Evolutionary conservation across 2,329 filamentous ascomycete species (phyloP), one percentile per base, ranked within the genome.

Genomic region (Colletotrichum karsti): DNA sequence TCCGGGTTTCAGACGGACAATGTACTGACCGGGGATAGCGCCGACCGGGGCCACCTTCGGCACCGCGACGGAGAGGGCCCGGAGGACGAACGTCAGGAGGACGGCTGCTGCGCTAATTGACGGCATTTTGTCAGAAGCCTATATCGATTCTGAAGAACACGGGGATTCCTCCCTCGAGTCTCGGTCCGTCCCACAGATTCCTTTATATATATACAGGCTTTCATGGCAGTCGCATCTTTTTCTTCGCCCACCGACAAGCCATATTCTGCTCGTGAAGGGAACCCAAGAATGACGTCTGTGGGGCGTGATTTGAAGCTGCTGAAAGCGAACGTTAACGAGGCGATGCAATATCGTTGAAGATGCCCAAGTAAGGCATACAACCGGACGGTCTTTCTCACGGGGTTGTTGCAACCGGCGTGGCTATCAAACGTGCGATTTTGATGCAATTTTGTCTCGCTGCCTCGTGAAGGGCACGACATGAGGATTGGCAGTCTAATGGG

Each of bases 1-100:
- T 15, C 76, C 78, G 30, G 71, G 58, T 61, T 28, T 63, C 24
- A 63, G 51, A 35, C 48, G 54, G 50, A 63, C 20, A 22, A 63
- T 63, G 39, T 63, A 63, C 59, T 63, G 37, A 8, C 59, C 42
- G 20, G 63, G 46, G 30, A 61, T 48, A 20, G 24, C 20, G 26
- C 26, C 42, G 57, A 60, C 54, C 9, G 33, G 46, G 50, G 18
- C 44, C 15, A 51, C 42, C 28, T 33, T 53, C n/a, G 50, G 63
- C 9, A 48, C 37, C 28, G 51, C 58, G 30, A 39, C 37, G 33
- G 59, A 42, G 7, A 46, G 28, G 28, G 59, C 26, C 12, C 22
- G 28, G 22, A 44, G 22, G 53, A 28, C 44, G 13, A 20, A 28
- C 20, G 30, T 28, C 10, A 46, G 22, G 10, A 58, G 26, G 22